phyloP scores from a whole-genome alignment of 208 protist genomes.

The Lotmaria passim region DNA sequence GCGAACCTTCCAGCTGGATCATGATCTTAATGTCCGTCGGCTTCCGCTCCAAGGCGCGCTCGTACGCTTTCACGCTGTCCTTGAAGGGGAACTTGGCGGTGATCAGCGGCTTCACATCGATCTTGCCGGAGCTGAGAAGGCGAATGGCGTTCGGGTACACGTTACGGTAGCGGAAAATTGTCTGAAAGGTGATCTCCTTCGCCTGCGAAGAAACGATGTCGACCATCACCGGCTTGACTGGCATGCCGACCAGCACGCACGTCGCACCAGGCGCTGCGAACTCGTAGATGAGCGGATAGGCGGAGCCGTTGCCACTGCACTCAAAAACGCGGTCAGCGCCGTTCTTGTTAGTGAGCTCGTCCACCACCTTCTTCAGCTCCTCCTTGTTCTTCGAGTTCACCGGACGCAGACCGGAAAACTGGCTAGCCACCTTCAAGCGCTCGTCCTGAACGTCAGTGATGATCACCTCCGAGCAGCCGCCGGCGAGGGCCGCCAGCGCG shows the following conservation, averaged over 20 bases:
- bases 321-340: constrained; percentile 58
- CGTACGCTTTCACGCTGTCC: constrained; percentile 49
- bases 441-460: constrained; percentile 41
- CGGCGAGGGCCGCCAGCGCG: constrained; percentile 45
- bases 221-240: constrained; percentile 38
- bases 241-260: constrained; percentile 56
- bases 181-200: too few relatives aligned
- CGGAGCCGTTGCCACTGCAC: constrained; percentile 41
- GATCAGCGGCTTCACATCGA: constrained; percentile 66
- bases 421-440: constrained; percentile 38
- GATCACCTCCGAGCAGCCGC: constrained; percentile 58
- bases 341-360: constrained; percentile 35
- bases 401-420: constrained; percentile 42
- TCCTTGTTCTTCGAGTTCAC: constrained; percentile 36
- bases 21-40: constrained; percentile 63
- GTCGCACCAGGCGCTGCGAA: constrained; percentile 49
- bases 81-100: constrained; percentile 50
- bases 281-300: constrained; percentile 46
- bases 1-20: constrained; percentile 44
- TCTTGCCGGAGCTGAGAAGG: constrained; percentile 51
- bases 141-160: constrained; percentile 74
- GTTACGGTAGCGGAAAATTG: constrained; percentile 57
- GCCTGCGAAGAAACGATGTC: constrained; percentile 43
- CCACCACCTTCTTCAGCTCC: constrained; percentile 37
- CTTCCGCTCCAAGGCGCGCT: constrained; percentile 37